Percentiles rank a stretch among this genome's conserved stretches.
Conservation (phyloP, 345 rosid genomes). For the Hibiscus tridactylites region DNA sequence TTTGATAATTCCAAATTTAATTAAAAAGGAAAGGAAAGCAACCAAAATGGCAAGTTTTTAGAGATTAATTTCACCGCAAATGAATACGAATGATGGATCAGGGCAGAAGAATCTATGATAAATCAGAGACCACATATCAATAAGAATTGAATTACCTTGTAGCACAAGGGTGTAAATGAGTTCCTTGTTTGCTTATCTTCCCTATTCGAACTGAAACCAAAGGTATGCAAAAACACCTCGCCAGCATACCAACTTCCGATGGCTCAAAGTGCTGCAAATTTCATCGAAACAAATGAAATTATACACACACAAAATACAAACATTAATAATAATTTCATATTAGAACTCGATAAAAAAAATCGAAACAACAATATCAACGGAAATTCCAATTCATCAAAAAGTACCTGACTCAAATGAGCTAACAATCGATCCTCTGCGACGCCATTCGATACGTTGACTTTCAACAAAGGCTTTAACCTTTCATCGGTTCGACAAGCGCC, state of each 20-base stretch:
- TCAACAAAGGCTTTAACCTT: slow-evolving; percentile 87
- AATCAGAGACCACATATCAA: no score
- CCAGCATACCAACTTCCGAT: slow-evolving; percentile 74
- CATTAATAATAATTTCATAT: no score
- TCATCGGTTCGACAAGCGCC: slow-evolving; percentile 99
- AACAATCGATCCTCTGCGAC: slow-evolving; percentile 72
- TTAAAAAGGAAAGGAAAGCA: neutral
- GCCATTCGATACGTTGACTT: slow-evolving; percentile 56
- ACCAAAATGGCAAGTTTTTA: neutral
- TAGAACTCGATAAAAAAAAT: neutral
- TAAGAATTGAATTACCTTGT: slow-evolving; percentile 44
- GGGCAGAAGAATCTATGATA: no score
- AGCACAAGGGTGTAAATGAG: slow-evolving; percentile 50
- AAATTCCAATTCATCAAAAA: neutral
- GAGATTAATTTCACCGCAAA: no score
- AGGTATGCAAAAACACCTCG: slow-evolving; percentile 90
- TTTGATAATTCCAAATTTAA: neutral
- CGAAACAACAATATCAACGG: neutral
- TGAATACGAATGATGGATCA: no score
- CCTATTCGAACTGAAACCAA: slow-evolving; percentile 87
- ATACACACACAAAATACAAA: neutral
- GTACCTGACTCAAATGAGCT: slow-evolving; percentile 83
- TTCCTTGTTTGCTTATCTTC: slow-evolving; percentile 68
- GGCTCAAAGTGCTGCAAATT: slow-evolving; percentile 70
- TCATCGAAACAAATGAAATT: neutral